phyloP scores from a whole-genome alignment of 805 yeast genomes.

The Scheffersomyces coipomensis region DNA sequence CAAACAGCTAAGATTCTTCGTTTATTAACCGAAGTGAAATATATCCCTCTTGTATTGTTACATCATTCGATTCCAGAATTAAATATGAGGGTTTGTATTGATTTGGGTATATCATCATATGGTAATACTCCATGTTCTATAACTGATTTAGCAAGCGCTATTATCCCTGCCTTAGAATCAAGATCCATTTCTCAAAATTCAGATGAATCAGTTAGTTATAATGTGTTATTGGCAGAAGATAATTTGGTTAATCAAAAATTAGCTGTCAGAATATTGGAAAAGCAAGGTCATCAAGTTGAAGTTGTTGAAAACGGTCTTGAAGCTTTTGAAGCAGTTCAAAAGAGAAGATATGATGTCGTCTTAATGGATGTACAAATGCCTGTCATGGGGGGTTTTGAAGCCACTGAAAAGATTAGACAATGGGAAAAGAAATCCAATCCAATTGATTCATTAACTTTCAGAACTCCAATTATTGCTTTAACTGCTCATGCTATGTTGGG shows the following conservation, averaged over 20 bases:
- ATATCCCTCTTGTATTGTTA: slow-evolving; percentile 77
- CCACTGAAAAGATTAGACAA: slow-evolving; percentile 80
- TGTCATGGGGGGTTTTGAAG: slow-evolving; percentile 92
- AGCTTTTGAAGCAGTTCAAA: slow-evolving; percentile 73
- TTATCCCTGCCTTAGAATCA: slow-evolving; percentile 82
- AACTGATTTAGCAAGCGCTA: slow-evolving; percentile 76
- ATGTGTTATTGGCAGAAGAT: slow-evolving; percentile 80
- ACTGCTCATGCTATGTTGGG: slow-evolving; percentile 96
- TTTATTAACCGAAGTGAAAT: slow-evolving; percentile 71
- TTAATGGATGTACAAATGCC: slow-evolving; percentile 97
- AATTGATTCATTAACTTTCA: slow-evolving; percentile 61
- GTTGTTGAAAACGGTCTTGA: slow-evolving; percentile 87
- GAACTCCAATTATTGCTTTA: slow-evolving; percentile 85
- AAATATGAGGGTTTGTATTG: slow-evolving; percentile 78
- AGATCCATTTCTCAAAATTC: slow-evolving; percentile 77
- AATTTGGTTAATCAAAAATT: slow-evolving; percentile 83
- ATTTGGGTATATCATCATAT: slow-evolving; percentile 81
- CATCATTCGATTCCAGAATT: slow-evolving; percentile 75
- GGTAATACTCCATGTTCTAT: slow-evolving; percentile 87
- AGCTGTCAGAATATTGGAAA: slow-evolving; percentile 81
- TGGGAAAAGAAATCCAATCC: slow-evolving; percentile 84
- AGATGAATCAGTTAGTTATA: slow-evolving; percentile 74
- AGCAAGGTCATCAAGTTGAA: slow-evolving; percentile 79
- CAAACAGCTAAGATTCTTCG: slow-evolving; percentile 72
- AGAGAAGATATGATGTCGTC: slow-evolving; percentile 71